phyloP scores from a whole-genome alignment of 208 protist species.

The Trypanosoma brucei region DNA sequence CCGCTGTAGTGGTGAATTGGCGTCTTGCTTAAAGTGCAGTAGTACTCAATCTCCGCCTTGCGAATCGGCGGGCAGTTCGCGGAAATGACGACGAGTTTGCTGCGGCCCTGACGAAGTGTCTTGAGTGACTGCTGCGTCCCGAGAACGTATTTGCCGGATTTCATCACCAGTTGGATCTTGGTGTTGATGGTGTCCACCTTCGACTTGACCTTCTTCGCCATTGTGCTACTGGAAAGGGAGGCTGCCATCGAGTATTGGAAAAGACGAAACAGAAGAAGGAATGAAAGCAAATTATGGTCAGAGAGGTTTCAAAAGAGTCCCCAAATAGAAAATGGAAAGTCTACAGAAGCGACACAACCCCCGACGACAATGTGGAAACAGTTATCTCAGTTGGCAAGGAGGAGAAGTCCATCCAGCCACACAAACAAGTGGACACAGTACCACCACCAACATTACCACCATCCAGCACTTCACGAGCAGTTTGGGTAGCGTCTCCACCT shows the following conservation, averaged over 20 bases:
- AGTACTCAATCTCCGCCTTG: conserved; percentile 99
- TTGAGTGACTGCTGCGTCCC: conserved; percentile 97
- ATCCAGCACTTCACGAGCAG: too few species aligned
- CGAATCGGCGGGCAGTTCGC: conserved; percentile 98
- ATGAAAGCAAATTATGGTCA: not conserved
- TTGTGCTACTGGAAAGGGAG: conserved; percentile 76
- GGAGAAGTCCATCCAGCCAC: too few species aligned
- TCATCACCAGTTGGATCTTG: conserved; percentile 99
- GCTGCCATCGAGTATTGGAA: conserved; percentile 86
- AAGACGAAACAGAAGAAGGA: not conserved
- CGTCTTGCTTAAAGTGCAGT: conserved; percentile 99
- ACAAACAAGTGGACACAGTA: too few species aligned
- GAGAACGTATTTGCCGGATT: conserved; percentile 98
- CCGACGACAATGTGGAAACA: too few species aligned
- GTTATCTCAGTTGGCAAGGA: too few species aligned
- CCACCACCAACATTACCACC: too few species aligned
- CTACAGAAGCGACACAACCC: too few species aligned
- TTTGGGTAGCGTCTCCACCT: too few species aligned
- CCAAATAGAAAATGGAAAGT: too few species aligned
- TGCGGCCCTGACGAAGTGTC: conserved; percentile 94
- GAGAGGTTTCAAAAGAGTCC: too few species aligned
- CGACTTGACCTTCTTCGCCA: conserved; percentile 95
- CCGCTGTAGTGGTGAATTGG: conserved; percentile 98
- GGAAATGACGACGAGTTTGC: conserved; percentile 98
- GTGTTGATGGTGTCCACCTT: conserved; percentile 98